These are phyloP conservation scores for Sarocladiaceae sp. DNA, from an alignment of 2,329 filamentous ascomycete genomes.

Conservation along the genomic window DNA sequence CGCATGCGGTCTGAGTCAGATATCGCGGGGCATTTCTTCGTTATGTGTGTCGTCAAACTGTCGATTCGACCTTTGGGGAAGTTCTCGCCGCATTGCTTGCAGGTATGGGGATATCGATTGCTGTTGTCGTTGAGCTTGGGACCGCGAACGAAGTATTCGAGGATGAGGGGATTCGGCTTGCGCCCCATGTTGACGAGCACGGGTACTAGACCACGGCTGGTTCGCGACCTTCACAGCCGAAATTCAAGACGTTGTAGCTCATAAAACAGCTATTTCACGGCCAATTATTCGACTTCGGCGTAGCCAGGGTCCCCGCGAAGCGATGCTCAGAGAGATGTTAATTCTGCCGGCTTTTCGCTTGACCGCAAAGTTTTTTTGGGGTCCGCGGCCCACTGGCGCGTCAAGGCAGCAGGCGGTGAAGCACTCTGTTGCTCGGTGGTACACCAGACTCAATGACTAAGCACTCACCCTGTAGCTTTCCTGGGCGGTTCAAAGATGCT, in stretches of 20 bases:
- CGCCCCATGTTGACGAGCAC: conserved; percentile 61
- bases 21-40: conserved; percentile 81
- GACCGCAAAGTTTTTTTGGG: conserved; percentile 8
- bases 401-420: conserved; percentile 7
- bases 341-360: conserved; percentile 9
- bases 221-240: conserved; percentile 1
- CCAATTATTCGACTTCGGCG: not conserved
- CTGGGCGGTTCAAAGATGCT: too few species aligned
- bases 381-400: not conserved
- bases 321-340: not conserved
- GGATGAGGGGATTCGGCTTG: conserved; percentile 78
- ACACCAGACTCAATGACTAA: too few species aligned
- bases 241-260: not conserved
- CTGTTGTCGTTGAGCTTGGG: conserved; percentile 83
- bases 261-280: not conserved
- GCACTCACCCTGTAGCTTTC: too few species aligned
- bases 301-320: not conserved
- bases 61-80: conserved; percentile 90
- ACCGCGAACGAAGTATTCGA: conserved; percentile 84
- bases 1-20: conserved; percentile 70
- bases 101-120: conserved; percentile 89
- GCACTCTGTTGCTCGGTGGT: not conserved
- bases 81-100: conserved; percentile 81
- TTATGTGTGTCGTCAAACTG: conserved; percentile 73
- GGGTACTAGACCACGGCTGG: conserved; percentile 4